phyloP scores from a whole-genome alignment of 1,284 basidiomycete species.

The Leccinum subrobustum region DNA sequence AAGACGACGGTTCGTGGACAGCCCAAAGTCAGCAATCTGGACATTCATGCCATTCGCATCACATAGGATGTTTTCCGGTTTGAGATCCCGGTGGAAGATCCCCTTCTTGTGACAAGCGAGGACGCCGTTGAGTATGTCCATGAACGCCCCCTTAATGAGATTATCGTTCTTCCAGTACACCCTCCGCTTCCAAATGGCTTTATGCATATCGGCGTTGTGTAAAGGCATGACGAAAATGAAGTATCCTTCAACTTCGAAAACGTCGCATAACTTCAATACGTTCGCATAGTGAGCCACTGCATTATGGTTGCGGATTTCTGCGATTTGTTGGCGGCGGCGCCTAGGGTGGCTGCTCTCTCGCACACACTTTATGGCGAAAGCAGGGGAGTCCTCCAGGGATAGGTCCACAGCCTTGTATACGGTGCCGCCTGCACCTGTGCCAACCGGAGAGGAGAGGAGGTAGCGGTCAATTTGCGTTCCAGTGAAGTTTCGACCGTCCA shows the following conservation, averaged over 20 bases:
- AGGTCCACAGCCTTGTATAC: slow-evolving; percentile 3
- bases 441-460: not conserved
- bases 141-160: slow-evolving; percentile 62
- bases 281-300: slow-evolving; percentile 48
- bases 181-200: slow-evolving; percentile 45
- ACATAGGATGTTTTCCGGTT: slow-evolving; percentile 88
- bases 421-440: not conserved
- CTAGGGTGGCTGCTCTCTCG: slow-evolving; percentile 45
- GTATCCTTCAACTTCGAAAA: slow-evolving; percentile 49
- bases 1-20: slow-evolving; percentile 66
- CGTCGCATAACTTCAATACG: slow-evolving; percentile 52
- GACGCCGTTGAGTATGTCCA: slow-evolving; percentile 79
- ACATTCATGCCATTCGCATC: slow-evolving; percentile 54
- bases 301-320: slow-evolving; percentile 58
- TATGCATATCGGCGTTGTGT: slow-evolving; percentile 59
- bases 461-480: not conserved
- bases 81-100: slow-evolving; percentile 86
- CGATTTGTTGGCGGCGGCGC: slow-evolving; percentile 51
- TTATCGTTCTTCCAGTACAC: slow-evolving; percentile 48
- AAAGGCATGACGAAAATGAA: slow-evolving; percentile 59
- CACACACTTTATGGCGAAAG: slow-evolving; percentile 74
- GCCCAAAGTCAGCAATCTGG: slow-evolving; percentile 80
- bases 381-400: not conserved
- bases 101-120: slow-evolving; percentile 65
- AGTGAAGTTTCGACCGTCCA: not conserved